phyloP scores from a whole-genome alignment of 306 rosid genomes.

The Fagus crenata region DNA sequence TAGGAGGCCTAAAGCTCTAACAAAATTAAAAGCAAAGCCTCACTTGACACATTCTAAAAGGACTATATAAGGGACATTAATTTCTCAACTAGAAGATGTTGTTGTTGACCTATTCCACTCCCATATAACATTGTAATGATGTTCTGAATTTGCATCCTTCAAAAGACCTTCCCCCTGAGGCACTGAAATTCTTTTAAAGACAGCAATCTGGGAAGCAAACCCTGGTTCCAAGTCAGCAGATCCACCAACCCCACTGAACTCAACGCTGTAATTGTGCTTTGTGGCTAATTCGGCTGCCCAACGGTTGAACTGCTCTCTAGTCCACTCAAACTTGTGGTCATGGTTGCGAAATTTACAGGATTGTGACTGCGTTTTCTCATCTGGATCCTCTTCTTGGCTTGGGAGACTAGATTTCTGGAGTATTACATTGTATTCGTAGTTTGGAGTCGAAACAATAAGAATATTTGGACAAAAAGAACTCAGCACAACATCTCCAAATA shows the following conservation, averaged over 20 bases:
- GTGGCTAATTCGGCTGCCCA: slow-evolving; percentile 81
- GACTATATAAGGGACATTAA: slow-evolving; percentile 19
- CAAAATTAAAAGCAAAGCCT: neutral
- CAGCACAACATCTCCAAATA: slow-evolving; percentile 73
- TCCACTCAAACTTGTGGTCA: slow-evolving; percentile 98
- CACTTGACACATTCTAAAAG: neutral
- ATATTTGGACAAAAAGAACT: slow-evolving; percentile 66
- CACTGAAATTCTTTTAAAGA: slow-evolving; percentile 53
- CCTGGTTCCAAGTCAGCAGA: slow-evolving; percentile 79
- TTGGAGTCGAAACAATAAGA: slow-evolving; percentile 93
- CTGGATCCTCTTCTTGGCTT: slow-evolving; percentile 65
- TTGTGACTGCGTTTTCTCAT: slow-evolving; percentile 57
- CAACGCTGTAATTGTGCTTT: slow-evolving; percentile 70
- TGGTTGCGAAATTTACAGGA: slow-evolving; percentile 83
- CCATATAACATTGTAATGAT: slow-evolving; percentile 52
- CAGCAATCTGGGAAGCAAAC: slow-evolving; percentile 96
- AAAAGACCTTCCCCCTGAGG: slow-evolving; percentile 21
- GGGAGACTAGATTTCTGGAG: slow-evolving; percentile 62
- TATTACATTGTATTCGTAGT: slow-evolving; percentile 84
- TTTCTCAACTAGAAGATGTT: slow-evolving; percentile 3
- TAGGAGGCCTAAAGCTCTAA: slow-evolving; percentile 4
- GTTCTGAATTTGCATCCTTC: slow-evolving; percentile 33
- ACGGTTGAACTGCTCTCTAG: slow-evolving; percentile 69
- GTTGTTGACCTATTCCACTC: slow-evolving; percentile 50
- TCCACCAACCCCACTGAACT: slow-evolving; percentile 92